phyloP scores from a whole-genome alignment of 805 yeast species.

The Wickerhamiella galacta region DNA sequence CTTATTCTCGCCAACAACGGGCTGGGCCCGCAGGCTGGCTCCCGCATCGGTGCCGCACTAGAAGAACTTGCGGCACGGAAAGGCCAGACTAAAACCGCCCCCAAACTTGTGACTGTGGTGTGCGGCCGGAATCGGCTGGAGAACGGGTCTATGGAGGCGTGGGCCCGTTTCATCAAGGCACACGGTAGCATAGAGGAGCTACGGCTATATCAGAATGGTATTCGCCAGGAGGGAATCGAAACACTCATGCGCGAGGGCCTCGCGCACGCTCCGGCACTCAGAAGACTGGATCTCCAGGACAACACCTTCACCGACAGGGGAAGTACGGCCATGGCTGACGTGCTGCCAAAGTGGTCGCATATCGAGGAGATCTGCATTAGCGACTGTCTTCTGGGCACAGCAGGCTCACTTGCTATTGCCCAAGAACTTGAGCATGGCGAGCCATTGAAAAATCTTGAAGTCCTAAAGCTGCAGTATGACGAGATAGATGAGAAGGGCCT shows the following conservation, averaged over 20 bases:
- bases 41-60: slow-evolving; percentile 77
- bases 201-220: slow-evolving; percentile 88
- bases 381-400: slow-evolving; percentile 70
- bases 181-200: slow-evolving; percentile 59
- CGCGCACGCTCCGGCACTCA: slow-evolving; percentile 38
- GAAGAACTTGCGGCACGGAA: slow-evolving; percentile 51
- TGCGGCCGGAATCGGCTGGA: slow-evolving; percentile 97
- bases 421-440: slow-evolving; percentile 17
- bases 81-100: slow-evolving; percentile 27
- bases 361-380: slow-evolving; percentile 69
- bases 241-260: slow-evolving; percentile 61
- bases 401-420: slow-evolving; percentile 49
- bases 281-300: slow-evolving; percentile 76
- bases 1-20: slow-evolving; percentile 87
- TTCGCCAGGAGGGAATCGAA: slow-evolving; percentile 82
- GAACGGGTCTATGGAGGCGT: slow-evolving; percentile 75
- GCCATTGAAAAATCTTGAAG: slow-evolving; percentile 29
- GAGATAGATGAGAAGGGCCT: slow-evolving; percentile 61
- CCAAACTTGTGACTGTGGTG: slow-evolving; percentile 58
- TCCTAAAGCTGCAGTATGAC: slow-evolving; percentile 68
- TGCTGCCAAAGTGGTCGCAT: slow-evolving; percentile 43
- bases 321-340: slow-evolving; percentile 44
- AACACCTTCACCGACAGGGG: slow-evolving; percentile 74
- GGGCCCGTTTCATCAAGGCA: slow-evolving; percentile 71
- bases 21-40: slow-evolving; percentile 96